Conservation (phyloP, 345 rosid genomes). For the Trapa incisa region DNA sequence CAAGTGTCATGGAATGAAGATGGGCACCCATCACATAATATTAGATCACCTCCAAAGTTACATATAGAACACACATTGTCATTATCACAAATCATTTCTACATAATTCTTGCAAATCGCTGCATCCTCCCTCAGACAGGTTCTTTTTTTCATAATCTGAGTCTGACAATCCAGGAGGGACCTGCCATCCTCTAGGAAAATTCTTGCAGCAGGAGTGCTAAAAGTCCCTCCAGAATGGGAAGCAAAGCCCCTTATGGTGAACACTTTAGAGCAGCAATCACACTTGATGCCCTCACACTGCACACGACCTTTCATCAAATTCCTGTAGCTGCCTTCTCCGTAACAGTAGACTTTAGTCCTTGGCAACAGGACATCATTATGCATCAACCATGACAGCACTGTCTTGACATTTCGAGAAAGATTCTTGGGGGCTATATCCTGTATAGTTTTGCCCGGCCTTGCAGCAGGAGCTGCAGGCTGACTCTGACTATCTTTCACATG, state of each 20-base stretch:
- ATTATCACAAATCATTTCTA: conserved; percentile 15
- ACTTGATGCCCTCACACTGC: conserved; percentile 42
- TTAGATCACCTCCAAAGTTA: conserved; percentile 65
- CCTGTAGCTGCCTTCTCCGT: conserved; percentile 13
- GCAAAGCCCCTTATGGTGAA: conserved; percentile 37
- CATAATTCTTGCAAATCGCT: background rate
- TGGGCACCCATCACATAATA: conserved; percentile 75
- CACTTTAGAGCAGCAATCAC: conserved; percentile 12
- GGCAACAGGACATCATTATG: conserved; percentile 47
- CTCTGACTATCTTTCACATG: conserved; percentile 7
- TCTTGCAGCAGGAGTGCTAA: conserved; percentile 32
- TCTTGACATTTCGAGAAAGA: conserved; percentile 34
- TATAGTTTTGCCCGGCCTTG: conserved; percentile 40
- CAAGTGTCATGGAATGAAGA: conserved; percentile 69
- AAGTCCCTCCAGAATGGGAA: conserved; percentile 37
- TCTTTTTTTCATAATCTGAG: conserved; percentile 7
- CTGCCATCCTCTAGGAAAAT: conserved; percentile 67
- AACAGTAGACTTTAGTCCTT: conserved; percentile 41
- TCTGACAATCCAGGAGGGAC: conserved; percentile 43
- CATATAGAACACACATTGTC: conserved; percentile 61
- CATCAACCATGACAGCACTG: conserved; percentile 61
- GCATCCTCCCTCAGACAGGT: conserved; percentile 8
- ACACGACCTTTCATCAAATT: conserved; percentile 39
- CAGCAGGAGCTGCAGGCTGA: conserved; percentile 10
- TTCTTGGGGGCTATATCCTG: conserved; percentile 23